Evolutionary conservation across 345 rosid species (phyloP).

Genomic region (Carallia pectinifolia): DNA sequence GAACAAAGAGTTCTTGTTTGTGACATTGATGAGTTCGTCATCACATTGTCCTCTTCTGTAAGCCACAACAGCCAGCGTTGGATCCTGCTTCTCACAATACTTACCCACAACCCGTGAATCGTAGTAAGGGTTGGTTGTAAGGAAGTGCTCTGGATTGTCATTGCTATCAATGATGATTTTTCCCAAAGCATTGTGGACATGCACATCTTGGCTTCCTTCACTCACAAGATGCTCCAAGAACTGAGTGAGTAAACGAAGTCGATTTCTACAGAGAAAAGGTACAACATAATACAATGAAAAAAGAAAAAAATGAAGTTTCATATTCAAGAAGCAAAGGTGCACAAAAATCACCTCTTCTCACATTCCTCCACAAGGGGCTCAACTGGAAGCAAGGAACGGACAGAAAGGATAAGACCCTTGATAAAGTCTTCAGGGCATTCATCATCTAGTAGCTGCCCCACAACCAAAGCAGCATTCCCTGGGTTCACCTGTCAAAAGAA

Average conservation of each 20-base stretch:
- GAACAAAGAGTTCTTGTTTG: constrained; percentile 92
- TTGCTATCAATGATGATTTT: constrained; percentile 98
- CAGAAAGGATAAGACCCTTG: constrained; percentile 95
- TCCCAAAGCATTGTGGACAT: constrained; percentile 98
- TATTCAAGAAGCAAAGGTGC: no score
- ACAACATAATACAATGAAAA: constrained; percentile 2
- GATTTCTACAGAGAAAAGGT: constrained; percentile 56
- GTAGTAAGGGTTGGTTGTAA: constrained; percentile 93
- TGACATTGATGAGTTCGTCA: constrained; percentile 92
- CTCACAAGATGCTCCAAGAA: constrained; percentile 99
- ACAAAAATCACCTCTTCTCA: constrained; percentile 60
- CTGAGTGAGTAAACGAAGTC: constrained; percentile 97
- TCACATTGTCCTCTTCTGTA: constrained; percentile 98
- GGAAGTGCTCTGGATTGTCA: constrained; percentile 98
- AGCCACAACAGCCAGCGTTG: constrained; percentile 97
- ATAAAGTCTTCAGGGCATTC: constrained; percentile 99
- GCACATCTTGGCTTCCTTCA: constrained; percentile 99
- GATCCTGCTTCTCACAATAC: constrained; percentile 99
- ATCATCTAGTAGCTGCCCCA: constrained; percentile 85
- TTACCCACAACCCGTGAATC: constrained; percentile 97
- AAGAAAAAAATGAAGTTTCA: not conserved
- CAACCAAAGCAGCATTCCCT: constrained; percentile 94
- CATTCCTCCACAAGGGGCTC: constrained; percentile 87
- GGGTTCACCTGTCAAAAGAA: constrained; percentile 74
- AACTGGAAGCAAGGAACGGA: constrained; percentile 77